A percentile compares a stretch with the other conserved stretches of the same genome.
Evolutionary conservation across 257 asterid species (phyloP).

Genomic region (Ehretia macrophylla): DNA sequence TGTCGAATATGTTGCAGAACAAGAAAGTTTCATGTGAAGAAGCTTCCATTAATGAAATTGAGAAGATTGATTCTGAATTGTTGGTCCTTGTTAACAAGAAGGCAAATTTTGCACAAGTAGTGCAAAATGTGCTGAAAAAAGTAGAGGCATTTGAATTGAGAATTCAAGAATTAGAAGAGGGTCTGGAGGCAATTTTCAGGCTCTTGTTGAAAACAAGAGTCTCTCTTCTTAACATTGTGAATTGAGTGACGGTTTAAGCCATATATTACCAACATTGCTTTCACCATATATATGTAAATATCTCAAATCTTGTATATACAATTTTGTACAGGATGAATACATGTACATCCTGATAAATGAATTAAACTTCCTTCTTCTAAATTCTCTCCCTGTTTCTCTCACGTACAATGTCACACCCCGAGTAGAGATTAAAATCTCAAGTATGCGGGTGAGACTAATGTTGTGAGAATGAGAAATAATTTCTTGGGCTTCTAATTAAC

Average conservation of each 20-base stretch:
- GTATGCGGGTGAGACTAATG: no score
- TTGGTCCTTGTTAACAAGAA: conserved; percentile 8
- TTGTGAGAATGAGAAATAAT: no score
- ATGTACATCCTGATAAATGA: no score
- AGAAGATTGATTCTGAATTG: conserved; percentile 4
- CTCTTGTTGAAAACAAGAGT: conserved; percentile 23
- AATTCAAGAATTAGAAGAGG: conserved; percentile 20
- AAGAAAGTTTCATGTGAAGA: neutral
- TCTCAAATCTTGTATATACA: no score
- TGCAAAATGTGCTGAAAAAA: conserved; percentile 12
- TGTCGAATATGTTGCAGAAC: conserved; percentile 22
- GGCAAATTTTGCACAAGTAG: neutral
- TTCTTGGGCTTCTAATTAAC: no score
- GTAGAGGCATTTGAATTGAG: conserved; percentile 12
- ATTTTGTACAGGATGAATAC: no score
- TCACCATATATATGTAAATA: no score
- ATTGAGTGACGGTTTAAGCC: neutral
- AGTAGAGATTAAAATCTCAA: no score
- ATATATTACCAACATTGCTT: no score
- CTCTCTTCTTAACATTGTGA: conserved; percentile 23
- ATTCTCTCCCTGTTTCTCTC: no score
- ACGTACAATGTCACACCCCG: no score
- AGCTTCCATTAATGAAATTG: neutral
- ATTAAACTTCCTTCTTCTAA: no score
- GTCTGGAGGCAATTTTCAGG: conserved; percentile 18